Base-by-base conservation (phyloP, 2,329 filamentous ascomycete species). In the Fusarium penzigii region DNA sequence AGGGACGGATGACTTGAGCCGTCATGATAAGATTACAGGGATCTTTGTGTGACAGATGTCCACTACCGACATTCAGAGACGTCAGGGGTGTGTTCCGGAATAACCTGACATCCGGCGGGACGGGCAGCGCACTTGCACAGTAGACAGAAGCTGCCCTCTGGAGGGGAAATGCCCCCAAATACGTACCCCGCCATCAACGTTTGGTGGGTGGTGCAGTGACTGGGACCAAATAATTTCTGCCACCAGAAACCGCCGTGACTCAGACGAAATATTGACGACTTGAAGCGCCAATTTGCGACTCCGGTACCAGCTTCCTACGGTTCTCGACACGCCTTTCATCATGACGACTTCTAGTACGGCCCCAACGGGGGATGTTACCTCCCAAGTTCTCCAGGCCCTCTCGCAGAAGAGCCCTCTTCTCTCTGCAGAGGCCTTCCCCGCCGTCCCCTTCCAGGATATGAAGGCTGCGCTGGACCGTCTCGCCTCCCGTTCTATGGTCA, bases 381-480 rank as follows among this genome's bases (percentile, higher is more conserved):
- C 78, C 51, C 77, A 84, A 65, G 78, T 92, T 61, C 81, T 93
- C 64, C 80, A 85, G 55, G 81, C 82, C 49, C 78, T 93, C 64
- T 80, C 80, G 70, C 76, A 82, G 65, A 74, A 83, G 56, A 82
- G 86, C 61, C 81, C 87, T 42, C 75, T 92, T 61, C 75, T 87
- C 63, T 90, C 89, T 48, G 78, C 78, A 66, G 83, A 90, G 65
- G 80, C 80, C 66, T 92, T 92, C 76, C 85, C 89, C 61, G 71
- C 80, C 62, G 74, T 79, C 64, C 78, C 84, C 66, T 88, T 87
- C 65, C 78, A 81, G 55, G 82, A 84, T 53, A 77, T 97, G 68
- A 97, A 97, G 78, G 88, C 89, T 58, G 90, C 91, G 29, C 81
- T 97, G 58, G 94, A 97, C 75, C 85, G 92, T 62, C 82, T 99